Evolutionary conservation across 1,139 yeast genomes (phyloP).

Genomic region (Taphrina communis): DNA sequence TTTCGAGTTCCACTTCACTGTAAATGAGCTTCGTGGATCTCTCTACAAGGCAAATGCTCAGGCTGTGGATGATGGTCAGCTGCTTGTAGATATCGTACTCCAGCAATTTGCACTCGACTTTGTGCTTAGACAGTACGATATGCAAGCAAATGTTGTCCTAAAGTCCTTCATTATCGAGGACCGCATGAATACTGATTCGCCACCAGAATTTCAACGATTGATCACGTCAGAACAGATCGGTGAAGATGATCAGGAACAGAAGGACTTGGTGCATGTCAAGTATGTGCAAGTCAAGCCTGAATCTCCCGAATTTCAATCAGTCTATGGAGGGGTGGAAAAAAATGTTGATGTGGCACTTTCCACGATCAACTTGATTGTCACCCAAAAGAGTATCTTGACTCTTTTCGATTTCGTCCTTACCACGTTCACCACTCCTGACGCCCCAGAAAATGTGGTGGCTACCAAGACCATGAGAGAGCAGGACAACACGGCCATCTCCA

Average conservation of each 20-base stretch:
- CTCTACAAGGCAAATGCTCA: slow-evolving; percentile 64
- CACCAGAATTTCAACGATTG: slow-evolving; percentile 69
- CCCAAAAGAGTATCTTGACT: slow-evolving; percentile 79
- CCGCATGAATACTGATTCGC: slow-evolving; percentile 68
- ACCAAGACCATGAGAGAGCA: slow-evolving; percentile 66
- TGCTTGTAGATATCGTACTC: slow-evolving; percentile 74
- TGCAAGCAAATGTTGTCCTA: slow-evolving; percentile 70
- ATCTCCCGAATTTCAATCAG: slow-evolving; percentile 62
- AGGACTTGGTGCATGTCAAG: slow-evolving; percentile 66
- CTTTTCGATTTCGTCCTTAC: slow-evolving; percentile 79
- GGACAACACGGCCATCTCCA: slow-evolving; percentile 60
- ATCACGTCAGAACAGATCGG: slow-evolving; percentile 68
- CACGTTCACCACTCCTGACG: slow-evolving; percentile 68
- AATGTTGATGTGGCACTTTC: slow-evolving; percentile 76
- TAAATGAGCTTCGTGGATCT: slow-evolving; percentile 67
- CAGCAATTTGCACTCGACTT: slow-evolving; percentile 68
- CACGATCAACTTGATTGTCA: slow-evolving; percentile 74
- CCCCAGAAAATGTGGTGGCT: slow-evolving; percentile 14
- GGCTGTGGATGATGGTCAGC: slow-evolving; percentile 53
- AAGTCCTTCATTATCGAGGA: slow-evolving; percentile 75
- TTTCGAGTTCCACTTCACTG: slow-evolving; percentile 73
- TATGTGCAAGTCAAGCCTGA: slow-evolving; percentile 64
- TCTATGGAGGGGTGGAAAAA: slow-evolving; percentile 72
- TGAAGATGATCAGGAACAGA: slow-evolving; percentile 50
- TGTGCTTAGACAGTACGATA: slow-evolving; percentile 63